Evolutionary conservation across 441 rosid genomes (phyloP), one percentile per base, ranked within the genome.

Genomic region (Bruguiera hainesii): DNA sequence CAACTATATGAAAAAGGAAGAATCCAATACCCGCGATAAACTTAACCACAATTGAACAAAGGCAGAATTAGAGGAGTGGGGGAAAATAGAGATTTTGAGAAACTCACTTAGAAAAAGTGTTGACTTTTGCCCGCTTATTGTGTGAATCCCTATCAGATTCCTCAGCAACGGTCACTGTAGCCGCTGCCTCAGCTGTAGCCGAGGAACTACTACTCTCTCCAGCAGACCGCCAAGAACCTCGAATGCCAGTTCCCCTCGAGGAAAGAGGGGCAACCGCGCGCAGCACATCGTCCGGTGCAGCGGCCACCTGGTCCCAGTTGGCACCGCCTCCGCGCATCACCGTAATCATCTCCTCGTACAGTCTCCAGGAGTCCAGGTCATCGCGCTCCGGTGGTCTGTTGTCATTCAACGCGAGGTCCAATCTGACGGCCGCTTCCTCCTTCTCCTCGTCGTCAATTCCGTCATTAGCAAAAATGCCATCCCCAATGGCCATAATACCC

Each of bases 41-140:
- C 15, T n/a, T 26, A 20, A 28, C 58, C 58, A 23, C 58, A 53
- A 53, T 1, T 26, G 15, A 21, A 16, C 16, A 35, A 2, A 25
- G 6, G 4, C 25, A 55, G 19, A 53, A 8, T 53, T 53, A 42
- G 16, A 42, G 18, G 58, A 53, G 9, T 33, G 37, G 8, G 58
- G 29, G 0, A 21, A 23, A n/a, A 25, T 15, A 21, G 58, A 53
- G 28, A 51, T 39, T 39, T 61, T n/a, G 56, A 60, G 60, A 37
- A 51, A 76, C 97, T 94, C 76, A 94, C 97, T 68, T 66, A 65
- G 75, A 69, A 63, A 64, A 79, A 50, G 83, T 61, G 69, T 82
- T 74, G 59, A 94, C 88, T 85, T 75, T 94, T 20, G 95, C 96
- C 64, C 98, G 89, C 73, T 94, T 94, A 79, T 88, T 84, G 28